These are phyloP conservation scores for Phascolomyces articulosus DNA, from an alignment of 371 early-diverging fungal genomes.

Conservation along the genomic window DNA sequence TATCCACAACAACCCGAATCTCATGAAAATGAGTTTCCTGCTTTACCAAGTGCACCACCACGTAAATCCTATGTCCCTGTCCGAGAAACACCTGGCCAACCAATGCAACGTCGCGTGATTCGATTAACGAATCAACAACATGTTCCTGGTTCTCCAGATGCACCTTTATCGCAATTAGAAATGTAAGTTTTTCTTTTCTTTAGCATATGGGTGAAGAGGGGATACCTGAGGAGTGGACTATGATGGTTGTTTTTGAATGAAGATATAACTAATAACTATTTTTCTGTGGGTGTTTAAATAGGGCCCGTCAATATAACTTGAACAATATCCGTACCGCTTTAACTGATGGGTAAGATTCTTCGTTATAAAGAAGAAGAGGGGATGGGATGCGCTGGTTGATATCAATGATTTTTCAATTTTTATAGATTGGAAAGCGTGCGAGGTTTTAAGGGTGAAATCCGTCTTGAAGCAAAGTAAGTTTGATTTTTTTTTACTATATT, in stretches of 20 bases:
- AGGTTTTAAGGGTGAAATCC: slow-evolving; percentile 43
- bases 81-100: slow-evolving; percentile 1
- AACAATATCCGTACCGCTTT: slow-evolving; percentile 31
- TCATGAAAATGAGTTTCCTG: slow-evolving; percentile 10
- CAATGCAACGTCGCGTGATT: slow-evolving; percentile 15
- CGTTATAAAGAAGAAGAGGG: too few species aligned
- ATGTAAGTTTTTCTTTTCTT: slow-evolving; percentile 16
- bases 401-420: not conserved
- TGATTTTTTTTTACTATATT: not conserved
- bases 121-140: slow-evolving; percentile 28
- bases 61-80: slow-evolving; percentile 6
- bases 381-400: too few species aligned
- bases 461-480: slow-evolving; percentile 45
- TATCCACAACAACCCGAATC: not conserved
- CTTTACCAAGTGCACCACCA: not conserved
- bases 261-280: too few species aligned
- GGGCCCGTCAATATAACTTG: slow-evolving; percentile 40
- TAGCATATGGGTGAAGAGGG: too few species aligned
- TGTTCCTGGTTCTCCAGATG: not conserved
- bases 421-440: slow-evolving; percentile 34
- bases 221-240: too few species aligned
- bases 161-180: slow-evolving; percentile 4
- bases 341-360: slow-evolving; percentile 24
- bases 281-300: too few species aligned
- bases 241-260: too few species aligned